Percentiles rank a stretch among this genome's conserved stretches.
These are phyloP conservation scores for Digitaria exilis DNA, from an alignment of 202 grass and related monocot species.

Conservation along the genomic window DNA sequence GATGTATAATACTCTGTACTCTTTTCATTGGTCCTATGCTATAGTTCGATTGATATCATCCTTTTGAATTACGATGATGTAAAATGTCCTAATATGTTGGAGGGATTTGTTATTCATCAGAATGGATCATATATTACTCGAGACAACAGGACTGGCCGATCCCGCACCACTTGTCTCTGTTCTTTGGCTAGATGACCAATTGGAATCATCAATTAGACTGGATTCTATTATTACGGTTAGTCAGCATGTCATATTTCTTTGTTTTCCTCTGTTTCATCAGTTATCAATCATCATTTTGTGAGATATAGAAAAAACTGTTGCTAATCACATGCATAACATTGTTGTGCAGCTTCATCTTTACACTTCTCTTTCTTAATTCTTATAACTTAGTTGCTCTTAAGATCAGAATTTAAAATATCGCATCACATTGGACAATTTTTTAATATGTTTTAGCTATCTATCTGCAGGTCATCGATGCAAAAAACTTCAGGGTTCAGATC, in stretches of 20 bases:
- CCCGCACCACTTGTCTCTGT: constrained; percentile 86
- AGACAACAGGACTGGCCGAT: constrained; percentile 93
- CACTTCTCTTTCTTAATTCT: constrained; percentile 10
- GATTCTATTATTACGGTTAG: constrained; percentile 96
- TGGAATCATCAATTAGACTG: constrained; percentile 81
- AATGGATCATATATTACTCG: constrained; percentile 98
- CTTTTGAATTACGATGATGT: constrained; percentile 6
- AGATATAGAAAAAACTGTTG: constrained; percentile 31
- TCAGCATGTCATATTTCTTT: not conserved
- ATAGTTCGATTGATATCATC: constrained; percentile 9
- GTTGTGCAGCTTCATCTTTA: not conserved
- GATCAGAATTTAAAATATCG: not conserved
- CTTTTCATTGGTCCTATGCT: constrained; percentile 24
- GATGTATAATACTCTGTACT: not conserved
- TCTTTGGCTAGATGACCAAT: constrained; percentile 96
- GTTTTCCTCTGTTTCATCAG: not conserved
- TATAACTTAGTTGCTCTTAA: not conserved
- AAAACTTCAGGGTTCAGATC: constrained; percentile 91
- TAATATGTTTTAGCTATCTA: constrained; percentile 16
- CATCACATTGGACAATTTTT: not conserved
- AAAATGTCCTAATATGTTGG: constrained; percentile 34
- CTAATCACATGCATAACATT: constrained; percentile 9
- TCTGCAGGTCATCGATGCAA: constrained; percentile 83
- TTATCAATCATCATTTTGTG: not conserved
- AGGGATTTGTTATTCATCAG: constrained; percentile 47